phyloP scores from a whole-genome alignment of 352 stramenopile species.

The Phytophthora litchii region DNA sequence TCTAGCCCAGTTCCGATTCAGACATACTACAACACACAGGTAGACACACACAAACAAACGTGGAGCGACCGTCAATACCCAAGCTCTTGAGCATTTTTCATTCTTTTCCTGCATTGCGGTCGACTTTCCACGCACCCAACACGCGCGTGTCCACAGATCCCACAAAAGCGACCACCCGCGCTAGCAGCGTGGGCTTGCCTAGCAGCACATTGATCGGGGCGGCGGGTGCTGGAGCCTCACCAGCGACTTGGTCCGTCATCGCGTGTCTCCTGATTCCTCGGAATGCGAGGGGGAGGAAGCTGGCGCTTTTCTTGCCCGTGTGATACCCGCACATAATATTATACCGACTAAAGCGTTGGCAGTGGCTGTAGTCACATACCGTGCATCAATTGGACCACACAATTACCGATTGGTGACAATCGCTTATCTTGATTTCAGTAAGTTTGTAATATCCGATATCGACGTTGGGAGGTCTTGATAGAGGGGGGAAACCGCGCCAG shows the following conservation, averaged over 20 bases:
- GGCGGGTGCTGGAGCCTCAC: constrained; percentile 9
- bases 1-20: constrained; percentile 76
- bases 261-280: constrained; percentile 34
- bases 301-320: constrained; percentile 33
- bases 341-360: constrained; percentile 2
- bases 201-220: constrained; percentile 52
- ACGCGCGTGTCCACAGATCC: constrained; percentile 58
- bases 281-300: constrained; percentile 35
- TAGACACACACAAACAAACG: constrained; percentile 3
- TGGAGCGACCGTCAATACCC: constrained; percentile 15
- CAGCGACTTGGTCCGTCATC: constrained; percentile 39
- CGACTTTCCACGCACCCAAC: constrained; percentile 44
- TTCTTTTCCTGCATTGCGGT: neutral
- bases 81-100: neutral
- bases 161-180: constrained; percentile 67
- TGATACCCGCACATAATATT: constrained; percentile 14
- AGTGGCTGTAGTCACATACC: constrained; percentile 8
- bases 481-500: constrained; percentile 30
- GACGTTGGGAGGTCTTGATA: constrained; percentile 3
- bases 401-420: neutral
- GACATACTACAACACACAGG: constrained; percentile 40
- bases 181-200: constrained; percentile 59
- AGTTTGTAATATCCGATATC: constrained; percentile 19
- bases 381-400: constrained; percentile 5
- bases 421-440: constrained; percentile 8